Evolutionary conservation across 352 stramenopile species (phyloP), one percentile per base, ranked within the genome.

Genomic region (Blastocystis sp.): DNA sequence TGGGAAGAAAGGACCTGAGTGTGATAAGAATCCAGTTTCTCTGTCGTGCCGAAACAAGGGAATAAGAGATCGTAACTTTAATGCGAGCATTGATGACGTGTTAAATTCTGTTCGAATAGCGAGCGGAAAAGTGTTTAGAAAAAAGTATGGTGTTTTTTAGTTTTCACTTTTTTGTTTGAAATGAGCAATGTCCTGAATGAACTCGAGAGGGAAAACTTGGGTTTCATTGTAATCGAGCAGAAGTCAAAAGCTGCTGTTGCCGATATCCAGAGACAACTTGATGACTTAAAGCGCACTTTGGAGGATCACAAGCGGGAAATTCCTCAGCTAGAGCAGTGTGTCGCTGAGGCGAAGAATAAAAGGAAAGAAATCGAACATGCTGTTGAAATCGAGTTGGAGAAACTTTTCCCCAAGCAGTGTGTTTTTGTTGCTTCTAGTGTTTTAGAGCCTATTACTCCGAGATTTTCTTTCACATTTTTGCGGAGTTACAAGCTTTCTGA

Each of bases 1-100:
- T 41, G 73, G 73, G 20, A 85, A 85, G 73, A 85, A 85, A 43
- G 73, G 73, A 50, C 73, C 73, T 30, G 41, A 85, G 50, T 85
- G 73, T 26, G 73, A 85, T 43, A 66, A 65, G 20, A 16, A 85
- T 41, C 47, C 73, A 3, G 11, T 7, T 30, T 85, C 73, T 30
- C 26, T 65, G 6, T 11, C 47, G 16, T 85, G 73, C 41, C 45
- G 62, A 53, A 30, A 59, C 13, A 59, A 56, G 50, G 73, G 73
- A 30, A 85, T 85, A 30, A 50, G 73, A 8, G 73, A 85, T 68
- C 41, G 73, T 37, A 37, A 85, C 39, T 85, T 85, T 66, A 85
- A 85, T 64, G 54, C 54, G n/a, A n/a, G 26, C 18, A 66, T 85
- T 24, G 13, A 18, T 50, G 56, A 85, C n/a, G 73, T 85, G 50